Evolutionary conservation across 768 basidiomycete genomes (phyloP), one percentile per base, ranked within the genome.

Genomic region (Boletellus sp.): DNA sequence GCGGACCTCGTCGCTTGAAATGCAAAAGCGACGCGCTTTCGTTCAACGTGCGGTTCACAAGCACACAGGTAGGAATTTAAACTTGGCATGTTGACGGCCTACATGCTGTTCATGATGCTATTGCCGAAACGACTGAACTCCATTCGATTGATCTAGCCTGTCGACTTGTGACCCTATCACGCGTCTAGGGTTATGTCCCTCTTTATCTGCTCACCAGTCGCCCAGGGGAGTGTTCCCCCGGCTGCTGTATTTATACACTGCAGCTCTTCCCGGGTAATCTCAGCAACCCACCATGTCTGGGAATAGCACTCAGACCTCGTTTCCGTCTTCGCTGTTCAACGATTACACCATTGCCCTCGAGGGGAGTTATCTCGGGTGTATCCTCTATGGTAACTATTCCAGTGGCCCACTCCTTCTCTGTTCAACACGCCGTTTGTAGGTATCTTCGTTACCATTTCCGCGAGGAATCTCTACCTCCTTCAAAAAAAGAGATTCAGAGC

Each of bases 331-430:
- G 12, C 17, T 58, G 32, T 55, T 55, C 53, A 52, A 40, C 34
- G 12, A 42, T 4, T 64, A 64, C 26, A 62, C 53, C 35, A 55
- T 64, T 4, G 59, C 56, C 3, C 51, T 64, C 34, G 56, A 61
- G 41, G 61, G 61, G 35, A 51, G 41, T 36, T 54, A 53, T 11
- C 19, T 64, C 2, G 62, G 56, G 11, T 53, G 53, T 2, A 43
- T 64, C 9, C 56, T 62, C 31, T 64, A 34, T 52, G 61, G 61
- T 43, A 48, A 35, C 23, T 24, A 28, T 35, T 8, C 19, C 20
- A 11, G 0, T 13, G 1, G 19, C 11, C 19, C 2, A 2, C 26
- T 19, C 9, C 8, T 8, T 13, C 11, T 32, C 13, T 6, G 4
- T 5, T 33, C 47, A 6, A 44, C 36, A 8, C 24, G 1, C 15